phyloP scores from a whole-genome alignment of 768 basidiomycete species.

The Amanita rimosa region DNA sequence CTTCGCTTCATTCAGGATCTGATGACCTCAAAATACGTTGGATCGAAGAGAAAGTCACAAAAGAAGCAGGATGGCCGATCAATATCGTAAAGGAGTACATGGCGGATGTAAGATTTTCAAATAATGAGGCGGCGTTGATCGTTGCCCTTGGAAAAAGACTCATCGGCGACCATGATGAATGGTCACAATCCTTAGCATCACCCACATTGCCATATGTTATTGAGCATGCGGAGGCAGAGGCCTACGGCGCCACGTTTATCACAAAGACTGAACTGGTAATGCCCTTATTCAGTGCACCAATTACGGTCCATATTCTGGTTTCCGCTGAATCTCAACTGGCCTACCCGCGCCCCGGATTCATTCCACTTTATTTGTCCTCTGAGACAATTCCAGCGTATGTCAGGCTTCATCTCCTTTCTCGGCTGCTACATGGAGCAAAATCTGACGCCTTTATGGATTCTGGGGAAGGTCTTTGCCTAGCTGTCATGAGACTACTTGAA shows the following conservation, averaged over 20 bases:
- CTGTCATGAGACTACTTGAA: slow-evolving; percentile 58
- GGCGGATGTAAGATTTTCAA: slow-evolving; percentile 23
- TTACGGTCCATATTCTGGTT: slow-evolving; percentile 58
- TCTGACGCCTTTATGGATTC: slow-evolving; percentile 43
- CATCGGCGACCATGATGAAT: slow-evolving; percentile 27
- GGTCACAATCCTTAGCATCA: slow-evolving; percentile 4
- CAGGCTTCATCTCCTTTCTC: slow-evolving; percentile 69
- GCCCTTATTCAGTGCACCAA: slow-evolving; percentile 52
- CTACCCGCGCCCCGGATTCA: slow-evolving; percentile 34
- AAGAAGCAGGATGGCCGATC: slow-evolving; percentile 75
- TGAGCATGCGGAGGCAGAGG: slow-evolving; percentile 35
- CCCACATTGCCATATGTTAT: slow-evolving; percentile 19
- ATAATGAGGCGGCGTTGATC: slow-evolving; percentile 45
- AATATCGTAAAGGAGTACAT: slow-evolving; percentile 52
- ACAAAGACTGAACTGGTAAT: slow-evolving; percentile 40
- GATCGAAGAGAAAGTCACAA: slow-evolving; percentile 70
- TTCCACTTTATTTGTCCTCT: slow-evolving; percentile 71
- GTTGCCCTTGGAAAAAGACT: slow-evolving; percentile 43
- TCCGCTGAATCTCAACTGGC: slow-evolving; percentile 24
- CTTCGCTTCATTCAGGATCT: slow-evolving; percentile 48
- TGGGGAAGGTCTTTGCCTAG: slow-evolving; percentile 66
- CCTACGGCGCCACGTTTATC: slow-evolving; percentile 42
- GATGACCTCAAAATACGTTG: slow-evolving; percentile 64
- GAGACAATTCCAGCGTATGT: slow-evolving; percentile 64
- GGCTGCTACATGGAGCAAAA: slow-evolving; percentile 46